A percentile compares a stretch with the other conserved stretches of the same genome.
Evolutionary conservation across 345 rosid genomes (phyloP).

Genomic region (Syzygium aqueum): DNA sequence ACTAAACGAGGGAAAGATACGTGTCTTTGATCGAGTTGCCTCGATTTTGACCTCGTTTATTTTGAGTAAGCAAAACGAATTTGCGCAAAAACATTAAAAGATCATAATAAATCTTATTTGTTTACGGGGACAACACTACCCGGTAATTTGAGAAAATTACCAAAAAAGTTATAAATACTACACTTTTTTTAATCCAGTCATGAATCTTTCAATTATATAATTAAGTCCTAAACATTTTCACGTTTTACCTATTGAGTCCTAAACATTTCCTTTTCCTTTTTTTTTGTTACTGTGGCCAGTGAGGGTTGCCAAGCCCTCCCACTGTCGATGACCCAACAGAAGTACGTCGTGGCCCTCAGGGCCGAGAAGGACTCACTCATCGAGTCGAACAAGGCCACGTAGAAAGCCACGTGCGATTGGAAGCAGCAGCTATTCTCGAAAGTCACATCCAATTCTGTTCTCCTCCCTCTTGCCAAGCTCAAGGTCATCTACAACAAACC

Average conservation of each 20-base stretch:
- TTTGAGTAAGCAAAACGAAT: neutral
- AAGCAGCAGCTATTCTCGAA: conserved; percentile 79
- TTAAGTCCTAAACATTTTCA: no score
- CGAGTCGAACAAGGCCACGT: conserved; percentile 48
- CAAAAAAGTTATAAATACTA: no score
- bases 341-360: conserved; percentile 42
- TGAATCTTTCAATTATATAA: no score
- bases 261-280: no score
- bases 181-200: no score
- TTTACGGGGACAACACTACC: neutral
- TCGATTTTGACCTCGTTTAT: neutral
- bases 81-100: neutral
- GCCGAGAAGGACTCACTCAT: conserved; percentile 44
- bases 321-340: conserved; percentile 46
- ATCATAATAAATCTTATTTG: neutral
- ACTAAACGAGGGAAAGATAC: neutral
- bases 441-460: conserved; percentile 33
- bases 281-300: no score
- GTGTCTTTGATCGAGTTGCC: neutral
- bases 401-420: conserved; percentile 71
- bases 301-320: no score
- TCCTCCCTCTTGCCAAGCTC: conserved; percentile 61
- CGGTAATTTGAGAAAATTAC: neutral
- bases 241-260: no score
- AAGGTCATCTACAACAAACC: conserved; percentile 67